Evolutionary conservation across 192 early-diverging fungal genomes (phyloP).

Genomic region (Phlyctochytrium arcticum): DNA sequence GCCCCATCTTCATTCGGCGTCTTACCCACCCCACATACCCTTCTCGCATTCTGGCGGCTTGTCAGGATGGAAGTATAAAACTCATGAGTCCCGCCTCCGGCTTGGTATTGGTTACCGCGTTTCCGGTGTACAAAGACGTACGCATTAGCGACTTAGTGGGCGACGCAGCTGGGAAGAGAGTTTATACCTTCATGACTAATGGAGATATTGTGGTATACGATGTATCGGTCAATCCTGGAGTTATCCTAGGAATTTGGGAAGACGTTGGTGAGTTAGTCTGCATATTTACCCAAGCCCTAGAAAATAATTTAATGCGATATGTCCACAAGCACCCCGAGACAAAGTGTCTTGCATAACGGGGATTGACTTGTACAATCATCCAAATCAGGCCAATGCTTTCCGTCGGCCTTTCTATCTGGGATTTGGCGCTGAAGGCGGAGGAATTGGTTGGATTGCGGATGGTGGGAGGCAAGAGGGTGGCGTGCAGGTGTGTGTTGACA

Average conservation of each 20-base stretch:
- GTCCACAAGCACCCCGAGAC: slow-evolving; percentile 15
- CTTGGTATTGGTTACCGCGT: slow-evolving; percentile 29
- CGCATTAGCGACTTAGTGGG: slow-evolving; percentile 24
- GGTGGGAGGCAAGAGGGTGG: slow-evolving; percentile 3
- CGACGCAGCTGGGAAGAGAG: slow-evolving; percentile 31
- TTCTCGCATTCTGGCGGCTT: slow-evolving; percentile 32
- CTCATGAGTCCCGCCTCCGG: slow-evolving; percentile 48
- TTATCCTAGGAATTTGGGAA: slow-evolving; percentile 39
- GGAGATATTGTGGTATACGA: slow-evolving; percentile 45
- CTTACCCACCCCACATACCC: slow-evolving; percentile 5
- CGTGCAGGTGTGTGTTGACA: slow-evolving; percentile 4
- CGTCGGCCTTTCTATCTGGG: slow-evolving; percentile 13
- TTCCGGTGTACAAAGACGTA: slow-evolving; percentile 41
- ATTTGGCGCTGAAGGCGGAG: slow-evolving; percentile 15
- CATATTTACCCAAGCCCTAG: not conserved
- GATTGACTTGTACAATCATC: slow-evolving; percentile 24
- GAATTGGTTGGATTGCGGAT: slow-evolving; percentile 14
- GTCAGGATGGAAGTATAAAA: slow-evolving; percentile 29
- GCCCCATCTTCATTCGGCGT: not conserved
- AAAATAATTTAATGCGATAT: not conserved
- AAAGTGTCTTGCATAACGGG: slow-evolving; percentile 27
- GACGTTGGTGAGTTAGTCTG: slow-evolving; percentile 9
- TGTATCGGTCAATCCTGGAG: slow-evolving; percentile 31
- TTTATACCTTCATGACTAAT: slow-evolving; percentile 25
- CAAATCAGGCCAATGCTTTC: not conserved